phyloP scores from a whole-genome alignment of 2,329 filamentous ascomycete genomes.

The Sclerotinia glacialis region DNA sequence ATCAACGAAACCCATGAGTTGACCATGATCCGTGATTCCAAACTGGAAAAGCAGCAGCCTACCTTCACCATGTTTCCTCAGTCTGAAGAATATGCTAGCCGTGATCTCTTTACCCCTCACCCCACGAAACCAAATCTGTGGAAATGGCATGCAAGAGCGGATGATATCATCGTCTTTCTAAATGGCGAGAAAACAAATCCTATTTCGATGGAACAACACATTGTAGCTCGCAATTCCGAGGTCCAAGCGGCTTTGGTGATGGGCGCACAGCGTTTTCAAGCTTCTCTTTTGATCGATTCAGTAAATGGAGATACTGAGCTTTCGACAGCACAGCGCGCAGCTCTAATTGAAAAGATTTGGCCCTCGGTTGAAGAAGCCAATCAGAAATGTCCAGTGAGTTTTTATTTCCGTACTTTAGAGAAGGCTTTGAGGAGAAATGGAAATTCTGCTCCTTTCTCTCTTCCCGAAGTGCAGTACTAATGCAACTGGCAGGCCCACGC shows the following conservation, averaged over 20 bases:
- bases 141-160: slow-evolving; percentile 40
- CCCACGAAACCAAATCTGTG: slow-evolving; percentile 40
- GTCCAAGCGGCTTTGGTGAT: neutral
- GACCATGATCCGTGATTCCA: neutral
- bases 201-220: slow-evolving; percentile 24
- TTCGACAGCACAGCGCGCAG: neutral
- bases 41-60: neutral
- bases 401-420: neutral
- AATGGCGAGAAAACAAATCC: slow-evolving; percentile 48
- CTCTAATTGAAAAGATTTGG: neutral
- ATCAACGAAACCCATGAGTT: neutral
- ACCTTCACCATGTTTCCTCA: neutral
- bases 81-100: neutral
- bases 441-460: slow-evolving; percentile 27
- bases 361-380: neutral
- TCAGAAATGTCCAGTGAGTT: neutral
- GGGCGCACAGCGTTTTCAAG: neutral
- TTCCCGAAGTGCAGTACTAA: neutral
- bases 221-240: neutral
- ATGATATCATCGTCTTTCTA: slow-evolving; percentile 45
- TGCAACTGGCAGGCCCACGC: slow-evolving; percentile 27
- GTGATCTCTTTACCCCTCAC: slow-evolving; percentile 32
- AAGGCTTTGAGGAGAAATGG: slow-evolving; percentile 33
- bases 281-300: neutral
- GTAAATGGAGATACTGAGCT: neutral